Percentiles rank a stretch among this genome's conserved stretches.
phyloP scores from a whole-genome alignment of 2,329 filamentous ascomycete species.

The Paecilomyces sp. region DNA sequence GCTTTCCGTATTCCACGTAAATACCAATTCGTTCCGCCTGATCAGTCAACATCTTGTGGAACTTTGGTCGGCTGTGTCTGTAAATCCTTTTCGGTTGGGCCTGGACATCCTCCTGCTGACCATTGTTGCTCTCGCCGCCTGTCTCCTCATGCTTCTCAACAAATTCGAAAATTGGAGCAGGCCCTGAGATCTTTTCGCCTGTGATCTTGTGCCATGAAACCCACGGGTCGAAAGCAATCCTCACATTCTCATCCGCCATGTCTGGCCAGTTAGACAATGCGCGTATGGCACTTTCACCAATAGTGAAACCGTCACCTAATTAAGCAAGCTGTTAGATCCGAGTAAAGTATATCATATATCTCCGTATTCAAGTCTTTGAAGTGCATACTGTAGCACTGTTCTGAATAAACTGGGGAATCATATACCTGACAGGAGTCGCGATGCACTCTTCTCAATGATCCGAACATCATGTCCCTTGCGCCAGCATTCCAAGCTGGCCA shows the following conservation, averaged over 20 bases:
- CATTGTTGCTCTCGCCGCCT: constrained; percentile 1
- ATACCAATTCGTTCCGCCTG: constrained; percentile 13
- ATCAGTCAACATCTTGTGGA: constrained; percentile 10
- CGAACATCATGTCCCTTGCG: constrained; percentile 21
- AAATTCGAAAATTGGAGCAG: constrained; percentile 5
- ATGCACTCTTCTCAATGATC: constrained; percentile 12
- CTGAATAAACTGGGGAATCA: not conserved
- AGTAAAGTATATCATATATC: not conserved
- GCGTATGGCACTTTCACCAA: constrained; percentile 8
- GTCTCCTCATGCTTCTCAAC: not conserved
- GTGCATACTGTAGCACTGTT: not conserved
- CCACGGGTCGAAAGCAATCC: constrained; percentile 1
- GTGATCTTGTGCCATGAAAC: constrained; percentile 14
- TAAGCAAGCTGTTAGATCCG: not conserved
- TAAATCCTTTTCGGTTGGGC: constrained; percentile 4
- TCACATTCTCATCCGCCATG: constrained; percentile 8
- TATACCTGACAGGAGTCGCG: not conserved
- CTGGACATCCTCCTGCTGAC: not conserved
- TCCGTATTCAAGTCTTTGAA: not conserved
- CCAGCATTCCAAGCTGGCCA: constrained; percentile 19
- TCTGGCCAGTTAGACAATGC: constrained; percentile 13
- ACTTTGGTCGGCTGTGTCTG: constrained; percentile 12
- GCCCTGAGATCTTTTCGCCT: constrained; percentile 11
- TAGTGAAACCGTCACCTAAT: constrained; percentile 16
- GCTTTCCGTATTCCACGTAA: constrained; percentile 10